These are phyloP conservation scores for Lenzites betulinus DNA, from an alignment of 768 basidiomycete species.

Conservation along the genomic window DNA sequence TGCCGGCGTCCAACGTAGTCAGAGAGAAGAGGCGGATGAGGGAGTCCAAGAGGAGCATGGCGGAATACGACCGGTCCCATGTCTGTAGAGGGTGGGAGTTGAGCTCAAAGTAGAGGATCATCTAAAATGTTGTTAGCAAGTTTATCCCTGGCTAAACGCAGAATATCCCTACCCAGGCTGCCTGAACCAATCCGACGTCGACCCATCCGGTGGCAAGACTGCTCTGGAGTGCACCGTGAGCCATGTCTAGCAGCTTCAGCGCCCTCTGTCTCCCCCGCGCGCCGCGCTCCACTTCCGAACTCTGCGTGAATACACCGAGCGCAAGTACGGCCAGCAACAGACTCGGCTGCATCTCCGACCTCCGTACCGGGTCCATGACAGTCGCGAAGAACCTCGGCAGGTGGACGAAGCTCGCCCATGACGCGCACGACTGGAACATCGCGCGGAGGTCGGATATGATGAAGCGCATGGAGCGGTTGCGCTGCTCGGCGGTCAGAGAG, in stretches of 20 bases:
- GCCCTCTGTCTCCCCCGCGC: slow-evolving; percentile 41
- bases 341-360: slow-evolving; percentile 66
- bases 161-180: slow-evolving; percentile 8
- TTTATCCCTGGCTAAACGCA: neutral
- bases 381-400: slow-evolving; percentile 65
- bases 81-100: slow-evolving; percentile 10
- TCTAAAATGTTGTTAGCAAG: slow-evolving; percentile 7
- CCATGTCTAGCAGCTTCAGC: slow-evolving; percentile 45
- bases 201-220: slow-evolving; percentile 65
- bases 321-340: slow-evolving; percentile 56
- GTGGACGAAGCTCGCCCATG: slow-evolving; percentile 76
- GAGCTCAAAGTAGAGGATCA: slow-evolving; percentile 18
- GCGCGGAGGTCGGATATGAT: slow-evolving; percentile 62
- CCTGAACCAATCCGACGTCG: slow-evolving; percentile 18
- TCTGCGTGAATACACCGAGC: slow-evolving; percentile 5
- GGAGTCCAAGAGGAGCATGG: slow-evolving; percentile 15
- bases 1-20: slow-evolving; percentile 35
- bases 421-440: slow-evolving; percentile 61
- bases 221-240: slow-evolving; percentile 49
- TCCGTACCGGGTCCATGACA: slow-evolving; percentile 52
- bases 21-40: slow-evolving; percentile 30
- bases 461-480: slow-evolving; percentile 45
- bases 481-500: slow-evolving; percentile 33
- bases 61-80: slow-evolving; percentile 5
- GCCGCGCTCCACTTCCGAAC: slow-evolving; percentile 14